Conservation (phyloP, 2,329 filamentous ascomycete genomes). For the Colletotrichum australisinense region DNA sequence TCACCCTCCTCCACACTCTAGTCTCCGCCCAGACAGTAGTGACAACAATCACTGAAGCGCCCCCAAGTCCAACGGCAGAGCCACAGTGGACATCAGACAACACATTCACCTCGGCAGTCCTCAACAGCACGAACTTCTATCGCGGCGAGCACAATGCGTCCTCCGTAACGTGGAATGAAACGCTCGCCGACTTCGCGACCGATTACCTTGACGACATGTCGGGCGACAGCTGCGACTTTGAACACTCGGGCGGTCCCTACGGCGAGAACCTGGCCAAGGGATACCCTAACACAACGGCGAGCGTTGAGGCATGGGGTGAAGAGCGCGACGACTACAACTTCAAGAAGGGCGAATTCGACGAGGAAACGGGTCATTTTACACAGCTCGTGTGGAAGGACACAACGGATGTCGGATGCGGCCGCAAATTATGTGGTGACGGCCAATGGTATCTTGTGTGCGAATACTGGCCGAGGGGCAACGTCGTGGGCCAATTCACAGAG, state of each 20-base stretch:
- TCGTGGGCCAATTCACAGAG: conserved; percentile 63
- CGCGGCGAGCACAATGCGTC: conserved; percentile 71
- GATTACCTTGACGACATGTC: conserved; percentile 55
- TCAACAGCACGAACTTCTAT: conserved; percentile 76
- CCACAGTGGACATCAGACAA: conserved; percentile 47
- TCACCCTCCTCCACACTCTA: not conserved
- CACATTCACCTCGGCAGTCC: conserved; percentile 64
- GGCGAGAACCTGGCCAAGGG: conserved; percentile 82
- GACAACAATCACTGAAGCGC: conserved; percentile 39
- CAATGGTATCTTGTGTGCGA: conserved; percentile 78
- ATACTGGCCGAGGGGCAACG: conserved; percentile 76
- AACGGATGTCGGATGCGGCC: conserved; percentile 66
- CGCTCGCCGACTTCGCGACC: conserved; percentile 65
- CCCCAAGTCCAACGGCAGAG: conserved; percentile 39
- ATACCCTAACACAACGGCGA: conserved; percentile 67
- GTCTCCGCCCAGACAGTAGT: conserved; percentile 28
- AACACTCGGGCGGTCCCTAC: conserved; percentile 71
- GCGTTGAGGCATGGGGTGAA: conserved; percentile 75
- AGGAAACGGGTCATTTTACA: conserved; percentile 77
- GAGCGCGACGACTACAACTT: conserved; percentile 72
- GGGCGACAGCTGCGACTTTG: conserved; percentile 54
- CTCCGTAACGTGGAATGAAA: conserved; percentile 72
- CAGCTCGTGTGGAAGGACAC: conserved; percentile 78
- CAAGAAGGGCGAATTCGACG: conserved; percentile 63
- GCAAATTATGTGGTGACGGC: conserved; percentile 37